A percentile compares a stretch with the other conserved stretches of the same genome.
phyloP scores from a whole-genome alignment of 768 basidiomycete genomes.

The Rhizopogon vinicolor region DNA sequence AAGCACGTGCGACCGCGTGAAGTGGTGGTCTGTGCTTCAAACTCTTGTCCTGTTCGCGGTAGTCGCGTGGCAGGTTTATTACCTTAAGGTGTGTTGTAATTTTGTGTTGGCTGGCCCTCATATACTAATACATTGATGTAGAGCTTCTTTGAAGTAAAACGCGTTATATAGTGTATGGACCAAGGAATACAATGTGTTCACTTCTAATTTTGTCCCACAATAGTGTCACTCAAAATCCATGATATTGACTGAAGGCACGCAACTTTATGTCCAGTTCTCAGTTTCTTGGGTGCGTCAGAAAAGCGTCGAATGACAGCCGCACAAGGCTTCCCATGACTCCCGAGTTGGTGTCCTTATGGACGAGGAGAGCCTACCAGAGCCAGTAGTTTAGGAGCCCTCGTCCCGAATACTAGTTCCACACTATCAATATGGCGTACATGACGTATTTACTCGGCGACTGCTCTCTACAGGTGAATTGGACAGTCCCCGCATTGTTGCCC shows the following conservation, averaged over 20 bases:
- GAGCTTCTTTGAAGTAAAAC: conserved; percentile 82
- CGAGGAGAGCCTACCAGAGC: not conserved
- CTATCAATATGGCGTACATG: not conserved
- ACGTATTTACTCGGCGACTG: too few species aligned
- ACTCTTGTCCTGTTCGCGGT: conserved; percentile 81
- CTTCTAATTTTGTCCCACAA: not conserved
- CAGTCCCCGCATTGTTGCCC: too few species aligned
- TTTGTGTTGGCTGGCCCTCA: not conserved
- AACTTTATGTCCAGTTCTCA: not conserved
- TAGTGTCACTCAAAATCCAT: not conserved
- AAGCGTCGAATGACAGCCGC: too few species aligned
- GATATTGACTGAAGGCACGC: not conserved
- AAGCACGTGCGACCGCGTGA: conserved; percentile 91
- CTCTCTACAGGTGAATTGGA: too few species aligned
- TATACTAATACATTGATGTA: conserved; percentile 37
- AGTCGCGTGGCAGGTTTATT: conserved; percentile 97
- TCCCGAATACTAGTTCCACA: not conserved
- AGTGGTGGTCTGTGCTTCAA: conserved; percentile 98
- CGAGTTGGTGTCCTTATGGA: not conserved
- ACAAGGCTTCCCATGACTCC: not conserved
- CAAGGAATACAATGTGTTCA: not conserved
- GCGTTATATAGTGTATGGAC: conserved; percentile 53
- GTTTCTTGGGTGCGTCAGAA: not conserved
- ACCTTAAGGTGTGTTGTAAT: conserved; percentile 65
- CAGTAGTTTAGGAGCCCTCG: not conserved